Conservation (phyloP, 2,329 filamentous ascomycete genomes). For the Pseudogymnoascus sp. region DNA sequence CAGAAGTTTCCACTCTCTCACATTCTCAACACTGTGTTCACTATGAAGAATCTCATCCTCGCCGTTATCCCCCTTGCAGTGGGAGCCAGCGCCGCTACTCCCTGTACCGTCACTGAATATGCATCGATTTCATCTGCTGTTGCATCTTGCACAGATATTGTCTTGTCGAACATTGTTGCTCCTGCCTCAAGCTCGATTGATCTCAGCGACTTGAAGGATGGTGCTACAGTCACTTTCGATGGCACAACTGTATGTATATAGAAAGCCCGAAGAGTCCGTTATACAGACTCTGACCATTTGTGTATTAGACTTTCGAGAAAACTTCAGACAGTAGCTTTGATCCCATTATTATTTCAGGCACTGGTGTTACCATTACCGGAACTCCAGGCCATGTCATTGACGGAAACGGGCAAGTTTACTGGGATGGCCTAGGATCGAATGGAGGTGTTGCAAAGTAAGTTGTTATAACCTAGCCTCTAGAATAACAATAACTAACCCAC, state of each 20-base stretch:
- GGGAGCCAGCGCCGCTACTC: slow-evolving; percentile 17
- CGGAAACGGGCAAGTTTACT: slow-evolving; percentile 48
- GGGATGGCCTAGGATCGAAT: slow-evolving; percentile 52
- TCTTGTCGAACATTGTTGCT: slow-evolving; percentile 44
- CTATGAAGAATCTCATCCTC: neutral
- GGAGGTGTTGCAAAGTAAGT: slow-evolving; percentile 34
- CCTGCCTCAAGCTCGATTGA: slow-evolving; percentile 52
- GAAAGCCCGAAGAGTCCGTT: slow-evolving; percentile 54
- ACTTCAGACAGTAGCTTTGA: slow-evolving; percentile 20
- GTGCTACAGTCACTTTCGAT: slow-evolving; percentile 51
- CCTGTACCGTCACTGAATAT: slow-evolving; percentile 48
- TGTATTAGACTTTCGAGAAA: slow-evolving; percentile 20
- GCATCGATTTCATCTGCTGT: slow-evolving; percentile 40
- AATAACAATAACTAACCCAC: slow-evolving; percentile 17
- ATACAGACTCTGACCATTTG: slow-evolving; percentile 43
- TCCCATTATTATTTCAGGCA: slow-evolving; percentile 44
- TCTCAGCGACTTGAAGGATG: slow-evolving; percentile 41
- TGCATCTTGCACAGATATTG: slow-evolving; percentile 44
- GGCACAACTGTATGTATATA: slow-evolving; percentile 52
- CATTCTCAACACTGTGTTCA: neutral
- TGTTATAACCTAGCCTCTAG: neutral
- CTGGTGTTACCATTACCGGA: slow-evolving; percentile 43
- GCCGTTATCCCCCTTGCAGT: neutral
- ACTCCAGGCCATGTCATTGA: slow-evolving; percentile 45
- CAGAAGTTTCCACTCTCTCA: neutral